Percentiles rank a stretch among this genome's conserved stretches.
phyloP scores from a whole-genome alignment of 2,329 filamentous ascomycete species.

The Hypoxylon sp. region DNA sequence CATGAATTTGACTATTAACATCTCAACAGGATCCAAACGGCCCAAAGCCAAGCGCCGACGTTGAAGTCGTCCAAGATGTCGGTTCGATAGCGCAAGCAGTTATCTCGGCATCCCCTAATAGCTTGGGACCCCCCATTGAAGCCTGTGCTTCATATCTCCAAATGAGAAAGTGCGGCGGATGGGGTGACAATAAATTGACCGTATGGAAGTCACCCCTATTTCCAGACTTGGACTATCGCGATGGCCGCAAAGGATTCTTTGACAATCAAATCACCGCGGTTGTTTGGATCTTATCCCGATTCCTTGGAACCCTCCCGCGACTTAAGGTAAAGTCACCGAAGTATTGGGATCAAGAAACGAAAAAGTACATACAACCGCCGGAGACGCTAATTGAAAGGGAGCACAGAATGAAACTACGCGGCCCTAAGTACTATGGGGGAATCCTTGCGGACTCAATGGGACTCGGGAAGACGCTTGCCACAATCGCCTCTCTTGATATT shows the following conservation, averaged over 20 bases:
- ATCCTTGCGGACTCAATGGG: slow-evolving; percentile 46
- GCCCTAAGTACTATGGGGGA: slow-evolving; percentile 40
- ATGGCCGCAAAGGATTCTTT: slow-evolving; percentile 38
- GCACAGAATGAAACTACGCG: slow-evolving; percentile 31
- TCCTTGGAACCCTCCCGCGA: slow-evolving; percentile 40
- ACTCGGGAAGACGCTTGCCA: slow-evolving; percentile 42
- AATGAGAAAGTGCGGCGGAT: slow-evolving; percentile 39
- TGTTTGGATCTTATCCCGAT: slow-evolving; percentile 44
- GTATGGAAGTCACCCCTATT: slow-evolving; percentile 41
- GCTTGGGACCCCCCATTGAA: slow-evolving; percentile 41
- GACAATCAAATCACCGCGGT: slow-evolving; percentile 44
- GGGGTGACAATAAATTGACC: slow-evolving; percentile 36
- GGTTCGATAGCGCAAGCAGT: slow-evolving; percentile 37
- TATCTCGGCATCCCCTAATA: slow-evolving; percentile 39
- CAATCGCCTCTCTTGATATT: slow-evolving; percentile 37
- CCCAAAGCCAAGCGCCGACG: slow-evolving; percentile 18
- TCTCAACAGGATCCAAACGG: slow-evolving; percentile 6
- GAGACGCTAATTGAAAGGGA: slow-evolving; percentile 17
- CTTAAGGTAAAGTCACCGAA: slow-evolving; percentile 12
- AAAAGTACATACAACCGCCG: background rate
- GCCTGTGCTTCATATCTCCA: slow-evolving; percentile 38
- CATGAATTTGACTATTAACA: background rate
- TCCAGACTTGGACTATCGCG: slow-evolving; percentile 32
- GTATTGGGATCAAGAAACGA: background rate
- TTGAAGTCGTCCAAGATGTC: slow-evolving; percentile 30